Evolutionary conservation across 768 basidiomycete species (phyloP).

Genomic region (Lactarius quietus): DNA sequence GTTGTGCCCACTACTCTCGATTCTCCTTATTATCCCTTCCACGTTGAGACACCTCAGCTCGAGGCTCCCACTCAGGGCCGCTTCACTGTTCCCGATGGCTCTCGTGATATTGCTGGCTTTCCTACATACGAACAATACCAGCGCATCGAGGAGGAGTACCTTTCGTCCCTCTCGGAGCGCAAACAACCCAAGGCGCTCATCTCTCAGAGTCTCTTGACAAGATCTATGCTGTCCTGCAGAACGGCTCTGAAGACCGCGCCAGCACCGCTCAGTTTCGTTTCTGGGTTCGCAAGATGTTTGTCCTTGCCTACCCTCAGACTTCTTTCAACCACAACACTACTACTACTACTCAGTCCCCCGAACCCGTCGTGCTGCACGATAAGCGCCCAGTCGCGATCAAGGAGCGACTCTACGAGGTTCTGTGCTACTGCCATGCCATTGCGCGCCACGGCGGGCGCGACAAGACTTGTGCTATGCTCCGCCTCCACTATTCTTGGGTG

Average conservation of each 20-base stretch:
- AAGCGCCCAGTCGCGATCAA: slow-evolving; percentile 69
- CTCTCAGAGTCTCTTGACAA: slow-evolving; percentile 25
- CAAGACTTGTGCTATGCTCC: slow-evolving; percentile 64
- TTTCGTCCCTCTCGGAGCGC: slow-evolving; percentile 24
- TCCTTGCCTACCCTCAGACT: slow-evolving; percentile 25
- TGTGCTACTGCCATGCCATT: slow-evolving; percentile 68
- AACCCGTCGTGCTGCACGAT: slow-evolving; percentile 63
- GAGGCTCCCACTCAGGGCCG: slow-evolving; percentile 15
- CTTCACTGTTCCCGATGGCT: background rate
- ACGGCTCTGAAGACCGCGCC: slow-evolving; percentile 19
- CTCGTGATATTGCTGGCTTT: slow-evolving; percentile 23
- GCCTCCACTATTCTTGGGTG: slow-evolving; percentile 74
- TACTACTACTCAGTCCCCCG: background rate
- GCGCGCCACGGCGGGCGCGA: slow-evolving; percentile 74
- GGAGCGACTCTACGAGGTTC: slow-evolving; percentile 74
- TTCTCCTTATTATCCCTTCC: slow-evolving; percentile 21
- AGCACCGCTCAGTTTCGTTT: slow-evolving; percentile 27
- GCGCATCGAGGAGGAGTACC: slow-evolving; percentile 23
- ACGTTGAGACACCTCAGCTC: slow-evolving; percentile 18
- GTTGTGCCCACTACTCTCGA: slow-evolving; percentile 11
- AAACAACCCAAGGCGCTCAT: slow-evolving; percentile 27
- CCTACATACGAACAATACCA: slow-evolving; percentile 25
- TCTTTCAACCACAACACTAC: slow-evolving; percentile 6
- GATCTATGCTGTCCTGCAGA: slow-evolving; percentile 23
- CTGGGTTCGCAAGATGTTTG: slow-evolving; percentile 29